Evolutionary conservation across 2,329 filamentous ascomycete genomes (phyloP), one percentile per base, ranked within the genome.

Genomic region (Didymellaceae sp.): DNA sequence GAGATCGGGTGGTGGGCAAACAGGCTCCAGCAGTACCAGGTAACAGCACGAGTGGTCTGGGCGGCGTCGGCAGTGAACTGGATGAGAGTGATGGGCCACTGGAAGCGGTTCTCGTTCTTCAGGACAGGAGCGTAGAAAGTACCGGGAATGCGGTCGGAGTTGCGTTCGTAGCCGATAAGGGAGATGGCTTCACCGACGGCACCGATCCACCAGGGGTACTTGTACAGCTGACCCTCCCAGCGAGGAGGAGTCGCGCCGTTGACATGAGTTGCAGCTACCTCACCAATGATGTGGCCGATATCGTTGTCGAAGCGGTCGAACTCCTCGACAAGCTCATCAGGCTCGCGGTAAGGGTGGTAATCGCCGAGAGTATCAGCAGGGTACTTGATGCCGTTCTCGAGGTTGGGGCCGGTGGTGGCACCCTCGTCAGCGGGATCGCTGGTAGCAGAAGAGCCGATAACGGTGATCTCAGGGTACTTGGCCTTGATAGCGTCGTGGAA

Each of bases 121-220:
- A 73, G 28, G 1, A 70, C 58, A 0, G 70, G 70, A 1, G 69
- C 68, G 45, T 70, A 67, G 41, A 62, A 64, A 1, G 80, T 78
- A 6, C 81, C 82, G 2, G 79, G 77, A 34, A 86, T 78, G 16
- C 79, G 77, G 58, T 86, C 82, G 3, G 78, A 77, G 69, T 88
- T 88, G 47, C 86, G 78, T 76, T 89, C 86, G 22, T 83, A 82
- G 14, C 85, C 82, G 54, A 88, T 77, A 13, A 88, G 75, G 46
- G 81, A 85, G n/a, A 89, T 77, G 18, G 84, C 85, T 65, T 89
- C 86, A 11, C 80, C 80, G 2, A 89, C 82, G 7, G 81, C 76
- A 20, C 83, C 85, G 40, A 82, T 81, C 83, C 71, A 68, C 63
- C 62, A 73, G 9, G 65, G 59, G 41, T 62, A 67, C 11, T 45